Conservation (phyloP, 1,284 basidiomycete species). For the Cutaneotrichosporon mucoides region DNA sequence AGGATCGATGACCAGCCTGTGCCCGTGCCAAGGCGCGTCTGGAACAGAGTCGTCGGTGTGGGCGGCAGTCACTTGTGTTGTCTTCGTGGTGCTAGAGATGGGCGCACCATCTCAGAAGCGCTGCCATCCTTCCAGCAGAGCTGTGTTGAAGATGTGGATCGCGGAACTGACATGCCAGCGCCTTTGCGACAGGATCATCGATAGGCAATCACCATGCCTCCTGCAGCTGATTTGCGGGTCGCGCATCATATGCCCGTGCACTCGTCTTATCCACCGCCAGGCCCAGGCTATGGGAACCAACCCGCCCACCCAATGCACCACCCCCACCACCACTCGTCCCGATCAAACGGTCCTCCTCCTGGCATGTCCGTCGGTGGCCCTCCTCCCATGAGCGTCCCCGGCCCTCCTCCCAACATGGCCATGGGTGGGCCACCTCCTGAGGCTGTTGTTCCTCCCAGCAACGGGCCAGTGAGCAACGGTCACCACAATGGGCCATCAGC, state of each 20-base stretch:
- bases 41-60: too few species aligned
- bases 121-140: too few species aligned
- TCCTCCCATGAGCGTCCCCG: constrained; percentile 20
- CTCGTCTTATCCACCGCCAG: constrained; percentile 19
- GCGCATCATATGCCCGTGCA: constrained; percentile 22
- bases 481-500: constrained; percentile 19
- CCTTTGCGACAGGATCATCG: too few species aligned
- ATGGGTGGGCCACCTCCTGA: constrained; percentile 22
- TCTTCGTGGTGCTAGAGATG: too few species aligned
- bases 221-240: constrained; percentile 12
- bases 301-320: constrained; percentile 22
- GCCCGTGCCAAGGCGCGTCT: too few species aligned
- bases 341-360: constrained; percentile 28
- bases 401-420: constrained; percentile 19
- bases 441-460: constrained; percentile 10
- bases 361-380: constrained; percentile 23
- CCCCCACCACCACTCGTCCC: constrained; percentile 25
- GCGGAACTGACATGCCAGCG: too few species aligned
- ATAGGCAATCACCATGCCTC: constrained; percentile 1
- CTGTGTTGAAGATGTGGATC: too few species aligned
- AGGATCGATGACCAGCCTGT: too few species aligned
- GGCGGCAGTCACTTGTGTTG: too few species aligned
- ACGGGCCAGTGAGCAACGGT: constrained; percentile 25
- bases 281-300: constrained; percentile 18
- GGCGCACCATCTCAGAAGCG: too few species aligned